A percentile compares a stretch with the other conserved stretches of the same genome.
These are phyloP conservation scores for Hemerocallis citrina DNA, from an alignment of 106 monocot species.

Conservation along the genomic window DNA sequence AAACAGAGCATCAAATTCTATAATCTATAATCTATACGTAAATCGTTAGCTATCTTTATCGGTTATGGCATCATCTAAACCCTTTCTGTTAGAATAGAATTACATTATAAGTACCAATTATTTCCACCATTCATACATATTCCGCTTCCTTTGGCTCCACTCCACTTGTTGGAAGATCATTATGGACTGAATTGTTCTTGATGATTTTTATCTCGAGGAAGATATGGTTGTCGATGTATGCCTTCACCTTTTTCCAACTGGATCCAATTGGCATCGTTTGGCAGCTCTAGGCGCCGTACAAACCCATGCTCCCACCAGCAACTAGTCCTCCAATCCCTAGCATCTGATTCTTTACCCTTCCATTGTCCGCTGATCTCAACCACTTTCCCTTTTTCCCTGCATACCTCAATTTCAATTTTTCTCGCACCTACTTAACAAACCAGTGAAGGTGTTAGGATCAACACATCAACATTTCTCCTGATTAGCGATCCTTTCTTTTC, in stretches of 20 bases:
- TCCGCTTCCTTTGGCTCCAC: constrained; percentile 12
- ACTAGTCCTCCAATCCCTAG: constrained; percentile 55
- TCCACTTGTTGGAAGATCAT: constrained; percentile 6
- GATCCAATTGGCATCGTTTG: constrained; percentile 62
- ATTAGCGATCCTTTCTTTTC: not conserved
- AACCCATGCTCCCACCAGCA: constrained; percentile 89
- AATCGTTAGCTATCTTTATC: constrained; percentile 2
- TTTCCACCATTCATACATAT: constrained; percentile 15
- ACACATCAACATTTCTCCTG: not conserved
- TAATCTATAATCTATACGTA: not conserved
- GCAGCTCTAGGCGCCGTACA: constrained; percentile 80
- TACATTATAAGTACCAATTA: constrained; percentile 10
- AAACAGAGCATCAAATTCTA: constrained; percentile 1
- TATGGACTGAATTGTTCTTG: constrained; percentile 24
- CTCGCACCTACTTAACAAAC: constrained; percentile 21
- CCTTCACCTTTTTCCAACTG: constrained; percentile 52
- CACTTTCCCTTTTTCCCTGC: constrained; percentile 45
- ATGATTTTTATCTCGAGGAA: constrained; percentile 68
- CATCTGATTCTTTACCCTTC: constrained; percentile 22
- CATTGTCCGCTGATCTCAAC: constrained; percentile 67
- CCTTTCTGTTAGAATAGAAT: constrained; percentile 6
- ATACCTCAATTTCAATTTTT: constrained; percentile 49
- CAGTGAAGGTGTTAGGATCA: not conserved
- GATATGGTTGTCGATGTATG: constrained; percentile 37
- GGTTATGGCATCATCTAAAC: constrained; percentile 1